Conservation (phyloP, 768 basidiomycete species). For the Boletus reticulatus region DNA sequence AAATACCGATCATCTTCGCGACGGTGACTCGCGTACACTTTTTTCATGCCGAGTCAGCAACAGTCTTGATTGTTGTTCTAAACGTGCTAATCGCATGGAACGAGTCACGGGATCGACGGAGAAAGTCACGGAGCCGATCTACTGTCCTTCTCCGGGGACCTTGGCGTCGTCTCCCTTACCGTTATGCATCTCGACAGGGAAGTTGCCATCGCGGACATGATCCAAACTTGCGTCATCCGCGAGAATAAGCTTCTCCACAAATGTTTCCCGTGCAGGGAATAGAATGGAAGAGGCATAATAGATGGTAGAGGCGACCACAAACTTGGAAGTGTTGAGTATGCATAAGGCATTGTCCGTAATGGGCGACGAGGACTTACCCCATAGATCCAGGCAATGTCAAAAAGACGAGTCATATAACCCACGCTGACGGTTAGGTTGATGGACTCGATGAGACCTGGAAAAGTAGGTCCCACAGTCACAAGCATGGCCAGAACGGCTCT, state of each 20-base stretch:
- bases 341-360: background rate
- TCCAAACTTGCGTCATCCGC: slow-evolving; percentile 12
- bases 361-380: slow-evolving; percentile 46
- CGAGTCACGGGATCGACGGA: slow-evolving; percentile 6
- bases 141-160: background rate
- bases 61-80: background rate
- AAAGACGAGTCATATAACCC: slow-evolving; percentile 54
- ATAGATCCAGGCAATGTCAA: slow-evolving; percentile 75
- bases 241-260: slow-evolving; percentile 24
- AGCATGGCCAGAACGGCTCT: slow-evolving; percentile 70
- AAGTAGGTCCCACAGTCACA: slow-evolving; percentile 62
- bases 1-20: slow-evolving; percentile 11
- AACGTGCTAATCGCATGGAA: background rate
- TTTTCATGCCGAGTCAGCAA: background rate
- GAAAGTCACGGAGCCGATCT: slow-evolving; percentile 4
- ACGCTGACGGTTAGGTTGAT: slow-evolving; percentile 67
- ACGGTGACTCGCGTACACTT: slow-evolving; percentile 8
- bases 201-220: background rate
- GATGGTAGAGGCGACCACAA: slow-evolving; percentile 21
- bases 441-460: slow-evolving; percentile 75
- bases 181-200: background rate
- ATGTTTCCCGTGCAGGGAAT: slow-evolving; percentile 27
- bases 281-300: slow-evolving; percentile 26
- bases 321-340: slow-evolving; percentile 10
- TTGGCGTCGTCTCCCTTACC: background rate